Evolutionary conservation across 495 filamentous ascomycete genomes (phyloP), one percentile per base, ranked within the genome.

Genomic region (Xylaria palmicola): DNA sequence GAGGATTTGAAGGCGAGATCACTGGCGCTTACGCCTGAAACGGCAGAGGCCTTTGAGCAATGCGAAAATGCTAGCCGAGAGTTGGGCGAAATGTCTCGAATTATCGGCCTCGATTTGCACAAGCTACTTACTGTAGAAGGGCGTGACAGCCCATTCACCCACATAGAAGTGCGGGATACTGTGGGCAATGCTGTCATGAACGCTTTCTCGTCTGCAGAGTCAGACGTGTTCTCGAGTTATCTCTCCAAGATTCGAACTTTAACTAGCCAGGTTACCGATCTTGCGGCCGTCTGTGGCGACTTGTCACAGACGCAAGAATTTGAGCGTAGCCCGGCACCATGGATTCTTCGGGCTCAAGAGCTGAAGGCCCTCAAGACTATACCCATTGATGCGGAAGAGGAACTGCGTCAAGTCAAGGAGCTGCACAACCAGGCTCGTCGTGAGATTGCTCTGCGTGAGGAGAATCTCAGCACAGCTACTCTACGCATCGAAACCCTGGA

Each of bases 401-500:
- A 93, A 66, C 82, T 92, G 43, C 85, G 83, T 10, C 84, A 85
- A 17, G 76, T 96, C 34, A 89, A 87, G 66, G 89, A 91, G 43
- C 88, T 93, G 56, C 76, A 87, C 78, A 69, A 85, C 57, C 89
- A 85, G 68, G 86, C 79, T 30, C 80, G 83, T 0, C 83, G 84
- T 68, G 83, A 79, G 65, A 86, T 85, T 65, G 85, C 85, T 8
- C 76, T 87, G 44, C 81, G 84, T 29, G 88, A 92, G 39, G 79
- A 89, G 59, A 78, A 78, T 24, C 76, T 91, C 19, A 88, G 89
- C 64, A 90, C 90, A 32, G 82, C 91, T 9, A 83, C 85, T 3
- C 89, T 96, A 61, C 95, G 96, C 72, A 93, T 96, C 68, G 94
- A 97, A 74, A 90, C 91, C 5, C 87, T 98, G 44, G 93, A 97